phyloP scores from a whole-genome alignment of 2,329 filamentous ascomycete species.

The Penicillium brasilianum region DNA sequence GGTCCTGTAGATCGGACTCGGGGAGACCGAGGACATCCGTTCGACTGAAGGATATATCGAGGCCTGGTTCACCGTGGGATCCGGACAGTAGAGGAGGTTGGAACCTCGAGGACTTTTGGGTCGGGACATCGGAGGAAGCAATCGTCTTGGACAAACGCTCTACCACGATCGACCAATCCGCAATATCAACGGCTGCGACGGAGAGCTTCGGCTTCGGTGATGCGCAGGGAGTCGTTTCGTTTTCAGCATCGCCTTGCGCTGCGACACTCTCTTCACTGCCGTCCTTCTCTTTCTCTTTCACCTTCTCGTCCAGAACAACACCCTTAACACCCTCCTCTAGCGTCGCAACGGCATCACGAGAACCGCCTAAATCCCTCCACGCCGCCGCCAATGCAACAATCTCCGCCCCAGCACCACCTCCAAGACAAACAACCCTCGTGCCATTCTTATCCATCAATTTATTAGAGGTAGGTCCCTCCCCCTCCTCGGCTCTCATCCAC shows the following conservation, averaged over 20 bases:
- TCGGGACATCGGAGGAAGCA: slow-evolving; percentile 42
- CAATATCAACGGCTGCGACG: slow-evolving; percentile 78
- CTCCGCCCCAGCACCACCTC: slow-evolving; percentile 70
- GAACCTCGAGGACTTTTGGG: slow-evolving; percentile 35
- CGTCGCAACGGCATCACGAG: slow-evolving; percentile 6
- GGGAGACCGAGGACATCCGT: slow-evolving; percentile 56
- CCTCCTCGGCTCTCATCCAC: slow-evolving; percentile 21
- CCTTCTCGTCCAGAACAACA: slow-evolving; percentile 24
- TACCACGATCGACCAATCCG: slow-evolving; percentile 73
- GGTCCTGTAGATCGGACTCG: slow-evolving; percentile 44
- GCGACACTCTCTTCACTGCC: slow-evolving; percentile 1
- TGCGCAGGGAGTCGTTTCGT: neutral
- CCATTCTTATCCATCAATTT: slow-evolving; percentile 1
- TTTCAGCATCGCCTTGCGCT: neutral
- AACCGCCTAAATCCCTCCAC: slow-evolving; percentile 44
- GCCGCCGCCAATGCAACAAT: slow-evolving; percentile 67
- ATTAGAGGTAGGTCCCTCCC: neutral
- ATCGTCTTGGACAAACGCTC: slow-evolving; percentile 63
- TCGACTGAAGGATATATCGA: slow-evolving; percentile 51
- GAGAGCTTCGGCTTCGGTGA: slow-evolving; percentile 35
- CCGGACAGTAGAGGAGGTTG: slow-evolving; percentile 36
- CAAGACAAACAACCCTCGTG: slow-evolving; percentile 60
- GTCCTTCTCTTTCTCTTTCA: slow-evolving; percentile 13
- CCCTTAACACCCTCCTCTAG: slow-evolving; percentile 22
- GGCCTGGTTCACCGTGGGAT: slow-evolving; percentile 21